Base-by-base conservation (phyloP, 768 basidiomycete genomes). In the Leucocoprinus leucothites region DNA sequence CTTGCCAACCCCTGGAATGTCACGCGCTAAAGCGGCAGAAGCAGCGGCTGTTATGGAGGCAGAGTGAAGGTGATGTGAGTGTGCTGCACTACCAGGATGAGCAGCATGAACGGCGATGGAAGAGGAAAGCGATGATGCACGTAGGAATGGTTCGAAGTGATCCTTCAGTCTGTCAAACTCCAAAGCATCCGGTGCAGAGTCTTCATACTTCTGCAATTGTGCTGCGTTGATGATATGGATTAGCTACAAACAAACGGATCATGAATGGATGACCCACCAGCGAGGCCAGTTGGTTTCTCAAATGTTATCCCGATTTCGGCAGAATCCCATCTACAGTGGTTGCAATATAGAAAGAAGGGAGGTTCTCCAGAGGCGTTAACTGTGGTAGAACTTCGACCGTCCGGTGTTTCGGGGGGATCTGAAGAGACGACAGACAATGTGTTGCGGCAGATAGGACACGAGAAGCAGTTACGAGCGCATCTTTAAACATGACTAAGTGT, bases 401-500 rank as follows among this genome's bases (percentile, higher is more conserved):
- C 83, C 24, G 80, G 78, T 25, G 77, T 64, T 56, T 87, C 87
- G 48, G 80, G 81, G 26, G 85, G 89, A 68, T 97, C 93, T 2
- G 92, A 93, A 11, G 92, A 85, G n/a, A 95, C 93, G 6, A 95
- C 88, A 16, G 89, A 85, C 3, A 98, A 78, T 3, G 94, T 92
- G 64, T 96, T 92, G 45, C 84, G 81, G 71, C 97, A 99, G 65
- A 84, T 85, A 3, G 97, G 97, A 67, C 97, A 99, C 71, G 89
- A 82, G 72, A 98, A 98, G 75, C 97, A 99, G 65, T 97, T 98
- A 53, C 97, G 82, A 16, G 96, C 94, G 70, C 97, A 99, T 82
- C 97, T 98, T 66, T 7, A 16, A 58, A 53, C 48, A 52, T 44
- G 24, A 56, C 56, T 53, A 56, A 43, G 28, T 47, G 50, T 14